These are phyloP conservation scores for Albugo candida DNA, from an alignment of 352 stramenopile species.

Conservation along the genomic window DNA sequence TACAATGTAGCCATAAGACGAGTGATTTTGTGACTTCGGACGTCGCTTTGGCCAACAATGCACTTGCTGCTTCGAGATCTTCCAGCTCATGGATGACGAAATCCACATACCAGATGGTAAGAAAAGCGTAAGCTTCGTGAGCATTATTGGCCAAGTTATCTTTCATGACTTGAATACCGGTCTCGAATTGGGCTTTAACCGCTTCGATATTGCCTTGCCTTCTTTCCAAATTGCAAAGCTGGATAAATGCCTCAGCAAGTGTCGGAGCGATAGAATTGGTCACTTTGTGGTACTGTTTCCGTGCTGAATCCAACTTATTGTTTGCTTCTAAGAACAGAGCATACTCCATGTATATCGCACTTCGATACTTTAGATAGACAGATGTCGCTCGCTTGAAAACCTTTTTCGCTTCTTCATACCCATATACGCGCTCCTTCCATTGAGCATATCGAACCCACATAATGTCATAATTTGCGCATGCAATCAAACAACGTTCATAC, in stretches of 20 bases:
- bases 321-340: slow-evolving; percentile 45
- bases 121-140: slow-evolving; percentile 19
- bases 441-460: slow-evolving; percentile 55
- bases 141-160: slow-evolving; percentile 8
- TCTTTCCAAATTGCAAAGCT: slow-evolving; percentile 51
- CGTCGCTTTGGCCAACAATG: slow-evolving; percentile 21
- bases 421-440: slow-evolving; percentile 31
- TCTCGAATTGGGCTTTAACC: slow-evolving; percentile 31
- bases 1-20: slow-evolving; percentile 41
- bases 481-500: slow-evolving; percentile 65
- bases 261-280: slow-evolving; percentile 28
- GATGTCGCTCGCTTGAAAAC: slow-evolving; percentile 39
- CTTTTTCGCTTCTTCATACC: slow-evolving; percentile 37
- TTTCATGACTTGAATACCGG: slow-evolving; percentile 20
- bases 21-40: slow-evolving; percentile 23
- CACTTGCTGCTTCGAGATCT: slow-evolving; percentile 19
- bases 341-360: slow-evolving; percentile 54
- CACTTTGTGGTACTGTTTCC: slow-evolving; percentile 33
- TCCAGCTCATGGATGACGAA: slow-evolving; percentile 29
- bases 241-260: slow-evolving; percentile 42
- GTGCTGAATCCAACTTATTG: slow-evolving; percentile 24
- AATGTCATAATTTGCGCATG: slow-evolving; percentile 67
- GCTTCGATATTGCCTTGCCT: slow-evolving; percentile 28
- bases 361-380: slow-evolving; percentile 55
- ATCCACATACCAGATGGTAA: slow-evolving; percentile 33